Evolutionary conservation across 257 asterid genomes (phyloP), one percentile per base, ranked within the genome.

Genomic region (Gentiana macrophylla): DNA sequence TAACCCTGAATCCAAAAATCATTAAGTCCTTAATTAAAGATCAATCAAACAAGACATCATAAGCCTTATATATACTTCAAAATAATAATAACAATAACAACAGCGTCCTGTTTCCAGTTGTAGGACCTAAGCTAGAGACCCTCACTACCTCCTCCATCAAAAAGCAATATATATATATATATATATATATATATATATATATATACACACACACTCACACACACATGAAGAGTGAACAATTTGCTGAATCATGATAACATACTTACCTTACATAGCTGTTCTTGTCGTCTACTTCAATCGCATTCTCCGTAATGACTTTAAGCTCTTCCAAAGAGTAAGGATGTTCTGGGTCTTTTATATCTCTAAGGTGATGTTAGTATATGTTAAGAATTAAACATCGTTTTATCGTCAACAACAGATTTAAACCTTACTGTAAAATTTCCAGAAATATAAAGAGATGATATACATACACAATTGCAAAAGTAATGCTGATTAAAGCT

Each of bases 331-430:
- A 74, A 56, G 98, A 84, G 68, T 87, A 84, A 55, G 95, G 94
- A 69, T 91, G 95, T 69, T 91, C 96, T 48, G 98, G 98, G 71
- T 91, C 98, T 80, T 91, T 91, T 69, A 91, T 83, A 70, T 87
- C 98, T 87, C 98, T 84, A 59, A 91, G 81, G 79, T 84, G 89
- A 67, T 91, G 95, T 91, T 67, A 47, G 71, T 64, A 52, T 64
- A 52, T 61, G 71, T 86, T 79, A 91, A 91, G 94, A 71, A 77
- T 57, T 68, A 35, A 70, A 77, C 72, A 41, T 41, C 9, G 10
- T 41, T 41, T 41, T 41, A 10, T 41, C 2, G 8, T 41, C 46
- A 5, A 41, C 9, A 5, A 41, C 46, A 41, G 46, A 5, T 41
- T 7, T 41, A 41, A 41, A 41, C 46, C 46, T 41, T 41, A 2